These are phyloP conservation scores for Aureobasidium vineae DNA, from an alignment of 2,329 filamentous ascomycete species.

Conservation along the genomic window DNA sequence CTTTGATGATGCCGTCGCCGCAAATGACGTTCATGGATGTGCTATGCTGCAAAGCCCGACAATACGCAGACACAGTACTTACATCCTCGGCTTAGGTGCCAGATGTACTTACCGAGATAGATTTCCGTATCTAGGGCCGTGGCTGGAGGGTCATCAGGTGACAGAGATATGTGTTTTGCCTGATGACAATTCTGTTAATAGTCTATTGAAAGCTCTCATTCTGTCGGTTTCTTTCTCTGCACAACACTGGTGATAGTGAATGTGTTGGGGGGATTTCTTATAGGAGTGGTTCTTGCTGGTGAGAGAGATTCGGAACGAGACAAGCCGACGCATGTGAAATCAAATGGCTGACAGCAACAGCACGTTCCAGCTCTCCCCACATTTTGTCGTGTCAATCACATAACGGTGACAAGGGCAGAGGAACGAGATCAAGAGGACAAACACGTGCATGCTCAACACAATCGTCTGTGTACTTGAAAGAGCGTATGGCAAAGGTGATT, in stretches of 20 bases:
- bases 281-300: not conserved
- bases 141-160: too few relatives aligned
- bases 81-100: too few relatives aligned
- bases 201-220: too few relatives aligned
- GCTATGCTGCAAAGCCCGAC: too few relatives aligned
- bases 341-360: constrained; percentile 14
- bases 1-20: too few relatives aligned
- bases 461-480: not conserved
- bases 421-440: not conserved
- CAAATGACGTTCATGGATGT: too few relatives aligned
- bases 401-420: not conserved
- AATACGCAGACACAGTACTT: too few relatives aligned
- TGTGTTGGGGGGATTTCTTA: not conserved
- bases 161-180: too few relatives aligned
- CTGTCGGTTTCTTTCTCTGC: too few relatives aligned
- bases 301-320: not conserved
- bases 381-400: constrained; percentile 4
- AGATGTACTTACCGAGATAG: too few relatives aligned
- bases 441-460: not conserved
- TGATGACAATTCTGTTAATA: too few relatives aligned
- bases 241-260: not conserved
- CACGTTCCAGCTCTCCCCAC: constrained; percentile 14
- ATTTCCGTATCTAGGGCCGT: too few relatives aligned
- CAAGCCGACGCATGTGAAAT: constrained; percentile 15
- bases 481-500: not conserved